These are phyloP conservation scores for Conoideocrella luteorostrata DNA, from an alignment of 2,329 filamentous ascomycete genomes.

Conservation along the genomic window DNA sequence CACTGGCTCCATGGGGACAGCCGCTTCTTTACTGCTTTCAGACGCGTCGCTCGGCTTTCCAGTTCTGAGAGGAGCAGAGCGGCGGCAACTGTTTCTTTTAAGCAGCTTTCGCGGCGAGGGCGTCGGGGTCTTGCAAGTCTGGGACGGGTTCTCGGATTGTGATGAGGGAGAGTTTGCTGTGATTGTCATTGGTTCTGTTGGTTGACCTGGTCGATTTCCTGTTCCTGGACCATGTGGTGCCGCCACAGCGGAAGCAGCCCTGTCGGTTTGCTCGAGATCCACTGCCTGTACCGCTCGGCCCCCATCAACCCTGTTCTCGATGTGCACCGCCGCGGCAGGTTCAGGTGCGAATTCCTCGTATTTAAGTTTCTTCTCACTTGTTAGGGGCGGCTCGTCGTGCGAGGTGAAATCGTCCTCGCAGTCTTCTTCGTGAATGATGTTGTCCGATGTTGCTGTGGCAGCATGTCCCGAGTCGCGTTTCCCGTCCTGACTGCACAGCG, in stretches of 20 bases:
- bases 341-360: neutral
- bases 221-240: neutral
- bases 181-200: neutral
- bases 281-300: slow-evolving; percentile 11
- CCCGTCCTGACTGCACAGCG: slow-evolving; percentile 31
- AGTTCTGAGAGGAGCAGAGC: slow-evolving; percentile 16
- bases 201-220: neutral
- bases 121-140: slow-evolving; percentile 1
- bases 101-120: slow-evolving; percentile 14
- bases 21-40: slow-evolving; percentile 3
- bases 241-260: slow-evolving; percentile 14
- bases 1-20: slow-evolving; percentile 12
- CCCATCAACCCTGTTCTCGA: slow-evolving; percentile 7
- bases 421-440: slow-evolving; percentile 33
- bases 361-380: too few relatives aligned
- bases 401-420: slow-evolving; percentile 28
- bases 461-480: slow-evolving; percentile 52
- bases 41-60: slow-evolving; percentile 21
- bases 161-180: slow-evolving; percentile 1
- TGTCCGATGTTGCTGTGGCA: slow-evolving; percentile 28
- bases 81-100: slow-evolving; percentile 22
- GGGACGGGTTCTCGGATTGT: neutral
- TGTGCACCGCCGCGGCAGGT: slow-evolving; percentile 8
- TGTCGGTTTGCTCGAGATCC: slow-evolving; percentile 1
- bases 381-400: too few relatives aligned